These are phyloP conservation scores for Mollisiaceae sp. DNA, from an alignment of 2,329 filamentous ascomycete genomes.

Conservation along the genomic window DNA sequence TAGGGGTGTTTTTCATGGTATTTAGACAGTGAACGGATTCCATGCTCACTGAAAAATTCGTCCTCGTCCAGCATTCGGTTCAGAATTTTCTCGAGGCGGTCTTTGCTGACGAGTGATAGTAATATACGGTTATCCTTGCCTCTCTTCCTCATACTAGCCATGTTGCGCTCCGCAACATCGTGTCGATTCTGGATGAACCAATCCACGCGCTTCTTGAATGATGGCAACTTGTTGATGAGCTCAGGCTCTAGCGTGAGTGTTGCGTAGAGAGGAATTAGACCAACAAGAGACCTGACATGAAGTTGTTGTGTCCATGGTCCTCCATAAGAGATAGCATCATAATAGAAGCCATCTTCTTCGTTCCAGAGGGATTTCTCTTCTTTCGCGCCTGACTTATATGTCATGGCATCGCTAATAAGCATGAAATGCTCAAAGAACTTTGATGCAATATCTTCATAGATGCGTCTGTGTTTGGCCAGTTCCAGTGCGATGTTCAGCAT, in stretches of 20 bases:
- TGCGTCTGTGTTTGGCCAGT: slow-evolving; percentile 91
- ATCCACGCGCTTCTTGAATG: slow-evolving; percentile 89
- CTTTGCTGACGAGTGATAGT: slow-evolving; percentile 88
- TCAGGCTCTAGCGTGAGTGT: slow-evolving; percentile 93
- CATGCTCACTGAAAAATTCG: slow-evolving; percentile 89
- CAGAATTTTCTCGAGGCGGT: slow-evolving; percentile 87
- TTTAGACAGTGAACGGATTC: slow-evolving; percentile 90
- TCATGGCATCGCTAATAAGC: slow-evolving; percentile 97
- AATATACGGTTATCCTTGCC: slow-evolving; percentile 90
- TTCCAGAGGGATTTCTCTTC: slow-evolving; percentile 92
- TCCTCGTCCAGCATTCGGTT: slow-evolving; percentile 92
- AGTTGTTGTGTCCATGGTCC: slow-evolving; percentile 93
- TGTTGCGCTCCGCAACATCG: slow-evolving; percentile 90
- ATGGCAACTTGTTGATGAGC: slow-evolving; percentile 87
- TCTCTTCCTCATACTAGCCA: slow-evolving; percentile 88
- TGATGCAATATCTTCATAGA: slow-evolving; percentile 94
- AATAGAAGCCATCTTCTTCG: slow-evolving; percentile 96
- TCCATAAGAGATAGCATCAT: slow-evolving; percentile 96
- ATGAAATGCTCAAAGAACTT: slow-evolving; percentile 99
- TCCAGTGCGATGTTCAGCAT: slow-evolving; percentile 98
- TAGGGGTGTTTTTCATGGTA: slow-evolving; percentile 89
- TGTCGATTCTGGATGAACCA: slow-evolving; percentile 92
- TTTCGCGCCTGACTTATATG: slow-evolving; percentile 71
- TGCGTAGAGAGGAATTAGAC: slow-evolving; percentile 90
- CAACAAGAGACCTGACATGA: slow-evolving; percentile 88